Percentiles rank a stretch among this genome's conserved stretches.
These are phyloP conservation scores for Camelina laxa DNA, from an alignment of 345 rosid genomes.

Conservation along the genomic window DNA sequence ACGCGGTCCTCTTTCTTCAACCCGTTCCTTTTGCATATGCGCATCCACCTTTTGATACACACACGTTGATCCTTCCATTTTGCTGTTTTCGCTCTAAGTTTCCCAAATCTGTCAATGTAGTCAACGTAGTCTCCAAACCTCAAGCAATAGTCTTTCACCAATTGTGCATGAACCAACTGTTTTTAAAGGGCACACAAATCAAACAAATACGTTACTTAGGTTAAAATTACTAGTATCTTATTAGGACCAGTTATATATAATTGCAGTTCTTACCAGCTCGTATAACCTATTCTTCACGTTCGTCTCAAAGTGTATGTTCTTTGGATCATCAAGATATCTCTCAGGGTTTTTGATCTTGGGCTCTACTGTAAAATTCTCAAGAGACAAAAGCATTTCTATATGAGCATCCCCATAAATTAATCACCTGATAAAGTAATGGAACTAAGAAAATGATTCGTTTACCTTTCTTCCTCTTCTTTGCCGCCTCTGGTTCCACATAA, in stretches of 20 bases:
- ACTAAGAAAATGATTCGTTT: background rate
- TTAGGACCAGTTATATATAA: background rate
- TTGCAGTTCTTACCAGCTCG: slow-evolving; percentile 30
- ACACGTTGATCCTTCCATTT: slow-evolving; percentile 27
- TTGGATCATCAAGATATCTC: slow-evolving; percentile 37
- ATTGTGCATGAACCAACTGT: slow-evolving; percentile 39
- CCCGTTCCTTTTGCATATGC: slow-evolving; percentile 16
- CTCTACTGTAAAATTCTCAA: slow-evolving; percentile 12
- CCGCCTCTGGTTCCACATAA: slow-evolving; percentile 4
- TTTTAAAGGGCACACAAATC: background rate
- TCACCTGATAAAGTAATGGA: background rate
- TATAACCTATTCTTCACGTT: slow-evolving; percentile 30
- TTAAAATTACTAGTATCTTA: background rate
- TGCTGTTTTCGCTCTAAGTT: background rate
- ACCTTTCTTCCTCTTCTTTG: slow-evolving; percentile 25
- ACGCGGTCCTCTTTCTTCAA: slow-evolving; percentile 22
- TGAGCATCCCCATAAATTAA: slow-evolving; percentile 8
- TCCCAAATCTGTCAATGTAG: slow-evolving; percentile 19
- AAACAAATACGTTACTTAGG: background rate
- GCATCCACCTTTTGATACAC: slow-evolving; percentile 15
- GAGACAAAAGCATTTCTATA: background rate
- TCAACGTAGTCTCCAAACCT: background rate
- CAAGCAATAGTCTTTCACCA: slow-evolving; percentile 30
- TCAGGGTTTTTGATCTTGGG: slow-evolving; percentile 22
- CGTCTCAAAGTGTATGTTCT: slow-evolving; percentile 27